A percentile compares a stretch with the other conserved stretches of the same genome.
These are phyloP conservation scores for Pythium rhizo-oryzae DNA, from an alignment of 352 stramenopile genomes.

Conservation along the genomic window DNA sequence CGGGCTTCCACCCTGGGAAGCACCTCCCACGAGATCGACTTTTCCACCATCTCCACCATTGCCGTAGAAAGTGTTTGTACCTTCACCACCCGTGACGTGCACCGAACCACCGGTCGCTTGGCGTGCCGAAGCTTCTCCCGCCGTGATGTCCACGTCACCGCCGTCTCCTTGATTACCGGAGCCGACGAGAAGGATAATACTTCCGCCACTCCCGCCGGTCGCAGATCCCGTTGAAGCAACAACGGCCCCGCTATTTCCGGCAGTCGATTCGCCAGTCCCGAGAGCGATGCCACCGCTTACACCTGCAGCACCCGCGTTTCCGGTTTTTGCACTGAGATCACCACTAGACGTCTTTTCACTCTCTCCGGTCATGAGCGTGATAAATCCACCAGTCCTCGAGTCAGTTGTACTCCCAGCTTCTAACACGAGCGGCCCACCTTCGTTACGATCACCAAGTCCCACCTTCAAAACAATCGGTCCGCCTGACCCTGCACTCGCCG, in stretches of 20 bases:
- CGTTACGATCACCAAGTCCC: slow-evolving; percentile 73
- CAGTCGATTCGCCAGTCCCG: slow-evolving; percentile 57
- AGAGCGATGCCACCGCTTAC: slow-evolving; percentile 62
- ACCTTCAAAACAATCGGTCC: slow-evolving; percentile 57
- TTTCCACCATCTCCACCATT: slow-evolving; percentile 88
- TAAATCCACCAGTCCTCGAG: slow-evolving; percentile 62
- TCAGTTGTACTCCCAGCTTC: slow-evolving; percentile 73
- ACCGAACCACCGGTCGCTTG: slow-evolving; percentile 50
- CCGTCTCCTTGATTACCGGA: slow-evolving; percentile 56
- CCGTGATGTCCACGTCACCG: slow-evolving; percentile 69
- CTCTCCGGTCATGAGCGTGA: slow-evolving; percentile 60
- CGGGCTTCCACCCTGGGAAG: slow-evolving; percentile 66
- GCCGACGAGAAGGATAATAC: slow-evolving; percentile 53
- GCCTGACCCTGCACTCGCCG: slow-evolving; percentile 48
- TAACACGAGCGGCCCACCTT: slow-evolving; percentile 80
- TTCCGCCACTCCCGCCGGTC: slow-evolving; percentile 63
- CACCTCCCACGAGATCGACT: slow-evolving; percentile 84
- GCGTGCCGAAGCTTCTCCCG: slow-evolving; percentile 52
- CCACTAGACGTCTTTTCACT: slow-evolving; percentile 68
- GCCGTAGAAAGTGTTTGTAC: slow-evolving; percentile 55
- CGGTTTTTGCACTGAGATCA: slow-evolving; percentile 61
- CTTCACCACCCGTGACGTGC: slow-evolving; percentile 62
- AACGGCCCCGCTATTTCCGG: slow-evolving; percentile 55
- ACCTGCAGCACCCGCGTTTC: slow-evolving; percentile 58
- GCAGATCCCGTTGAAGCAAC: slow-evolving; percentile 56